phyloP scores from a whole-genome alignment of 2,329 filamentous ascomycete species.

The Aspergillus sp. region DNA sequence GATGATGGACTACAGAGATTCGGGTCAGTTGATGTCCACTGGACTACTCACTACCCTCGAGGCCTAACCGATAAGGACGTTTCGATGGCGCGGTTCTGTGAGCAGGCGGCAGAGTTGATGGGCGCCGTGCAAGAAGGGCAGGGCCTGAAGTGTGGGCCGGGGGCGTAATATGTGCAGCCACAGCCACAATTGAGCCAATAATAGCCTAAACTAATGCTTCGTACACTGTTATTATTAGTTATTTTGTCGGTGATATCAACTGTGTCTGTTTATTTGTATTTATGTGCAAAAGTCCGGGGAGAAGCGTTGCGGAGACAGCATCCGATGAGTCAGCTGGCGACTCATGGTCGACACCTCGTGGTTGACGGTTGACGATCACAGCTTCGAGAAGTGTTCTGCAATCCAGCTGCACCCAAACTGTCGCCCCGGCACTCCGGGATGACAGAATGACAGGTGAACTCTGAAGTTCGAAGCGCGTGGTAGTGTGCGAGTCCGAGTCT shows the following conservation, averaged over 20 bases:
- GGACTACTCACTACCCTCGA: conserved; percentile 42
- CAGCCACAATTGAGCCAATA: background rate
- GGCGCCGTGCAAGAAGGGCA: conserved; percentile 32
- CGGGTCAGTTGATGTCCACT: conserved; percentile 39
- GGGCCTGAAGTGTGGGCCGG: conserved; percentile 29
- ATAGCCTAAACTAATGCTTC: background rate
- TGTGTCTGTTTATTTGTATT: too few relatives aligned
- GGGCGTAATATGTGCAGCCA: background rate
- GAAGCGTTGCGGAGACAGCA: background rate
- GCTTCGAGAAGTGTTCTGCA: background rate
- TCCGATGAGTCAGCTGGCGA: background rate
- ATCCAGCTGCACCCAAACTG: background rate
- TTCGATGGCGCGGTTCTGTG: conserved; percentile 37
- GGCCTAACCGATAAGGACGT: conserved; percentile 40
- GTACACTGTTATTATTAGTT: too few relatives aligned
- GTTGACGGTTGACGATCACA: background rate
- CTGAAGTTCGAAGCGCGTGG: background rate
- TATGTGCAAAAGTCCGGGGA: background rate
- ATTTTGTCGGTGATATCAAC: too few relatives aligned
- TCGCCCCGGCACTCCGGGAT: background rate
- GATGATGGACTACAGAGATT: conserved; percentile 26
- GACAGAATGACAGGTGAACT: background rate
- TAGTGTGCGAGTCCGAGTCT: too few relatives aligned
- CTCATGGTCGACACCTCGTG: background rate
- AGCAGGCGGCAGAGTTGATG: conserved; percentile 35